Conservation (phyloP, 441 rosid species). For the Sinapis alba region DNA sequence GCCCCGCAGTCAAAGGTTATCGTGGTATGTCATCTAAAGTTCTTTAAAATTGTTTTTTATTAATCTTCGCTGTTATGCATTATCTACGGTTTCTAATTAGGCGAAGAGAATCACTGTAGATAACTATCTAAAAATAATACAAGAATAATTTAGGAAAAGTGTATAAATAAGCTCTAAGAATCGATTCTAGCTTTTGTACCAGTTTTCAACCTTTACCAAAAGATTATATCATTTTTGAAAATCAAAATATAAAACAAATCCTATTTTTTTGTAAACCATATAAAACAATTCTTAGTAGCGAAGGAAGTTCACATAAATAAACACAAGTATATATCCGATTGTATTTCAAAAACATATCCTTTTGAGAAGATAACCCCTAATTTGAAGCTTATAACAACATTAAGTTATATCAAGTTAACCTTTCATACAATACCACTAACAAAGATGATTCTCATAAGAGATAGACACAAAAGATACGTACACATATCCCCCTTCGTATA, state of each 20-base stretch:
- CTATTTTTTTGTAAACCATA: too few species aligned
- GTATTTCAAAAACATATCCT: neutral
- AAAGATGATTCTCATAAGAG: neutral
- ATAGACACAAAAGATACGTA: too few species aligned
- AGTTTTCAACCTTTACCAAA: neutral
- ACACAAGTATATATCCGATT: neutral
- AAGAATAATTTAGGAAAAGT: neutral
- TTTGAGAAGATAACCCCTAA: neutral
- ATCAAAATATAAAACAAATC: too few species aligned
- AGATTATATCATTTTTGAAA: neutral
- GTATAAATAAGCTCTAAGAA: neutral
- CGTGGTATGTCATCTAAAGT: neutral
- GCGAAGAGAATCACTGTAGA: neutral
- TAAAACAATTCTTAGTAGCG: neutral
- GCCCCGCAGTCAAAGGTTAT: conserved; percentile 2
- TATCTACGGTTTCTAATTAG: neutral
- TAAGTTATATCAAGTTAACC: neutral
- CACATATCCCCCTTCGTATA: too few species aligned
- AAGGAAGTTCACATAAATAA: neutral
- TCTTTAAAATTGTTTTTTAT: neutral
- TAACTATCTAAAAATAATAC: neutral
- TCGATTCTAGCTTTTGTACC: neutral
- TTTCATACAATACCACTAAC: neutral
- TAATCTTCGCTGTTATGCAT: neutral
- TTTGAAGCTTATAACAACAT: neutral